Conservation (phyloP, 2,329 filamentous ascomycete genomes). For the Calonectria pauciramosa region DNA sequence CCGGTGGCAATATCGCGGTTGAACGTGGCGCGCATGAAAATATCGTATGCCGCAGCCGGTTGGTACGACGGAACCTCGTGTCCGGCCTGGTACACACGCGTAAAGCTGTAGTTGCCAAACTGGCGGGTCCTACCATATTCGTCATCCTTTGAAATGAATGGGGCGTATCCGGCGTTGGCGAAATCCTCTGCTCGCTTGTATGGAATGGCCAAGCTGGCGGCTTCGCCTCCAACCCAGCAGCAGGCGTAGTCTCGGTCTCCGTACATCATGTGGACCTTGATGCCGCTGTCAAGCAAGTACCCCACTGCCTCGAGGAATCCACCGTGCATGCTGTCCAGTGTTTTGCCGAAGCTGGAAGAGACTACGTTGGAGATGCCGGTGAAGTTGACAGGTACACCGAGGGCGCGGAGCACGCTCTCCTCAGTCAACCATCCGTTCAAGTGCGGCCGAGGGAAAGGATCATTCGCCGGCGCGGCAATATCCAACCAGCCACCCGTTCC, state of each 20-base stretch:
- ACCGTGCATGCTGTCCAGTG: conserved; percentile 70
- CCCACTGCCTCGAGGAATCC: conserved; percentile 65
- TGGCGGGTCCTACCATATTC: conserved; percentile 80
- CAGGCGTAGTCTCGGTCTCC: conserved; percentile 73
- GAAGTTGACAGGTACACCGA: conserved; percentile 74
- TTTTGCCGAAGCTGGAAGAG: conserved; percentile 69
- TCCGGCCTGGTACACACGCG: conserved; percentile 74
- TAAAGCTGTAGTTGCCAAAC: conserved; percentile 79
- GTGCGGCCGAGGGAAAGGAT: conserved; percentile 75
- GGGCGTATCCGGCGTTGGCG: conserved; percentile 75
- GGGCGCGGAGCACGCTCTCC: conserved; percentile 66
- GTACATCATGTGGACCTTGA: conserved; percentile 81
- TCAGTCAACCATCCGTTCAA: conserved; percentile 74
- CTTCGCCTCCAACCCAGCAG: conserved; percentile 79
- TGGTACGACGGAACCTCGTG: conserved; percentile 74
- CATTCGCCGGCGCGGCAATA: conserved; percentile 66
- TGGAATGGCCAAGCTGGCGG: conserved; percentile 74
- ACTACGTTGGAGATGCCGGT: conserved; percentile 59
- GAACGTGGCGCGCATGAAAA: conserved; percentile 71
- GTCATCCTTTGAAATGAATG: conserved; percentile 74
- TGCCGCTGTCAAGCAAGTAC: conserved; percentile 70
- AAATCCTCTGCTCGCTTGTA: conserved; percentile 62
- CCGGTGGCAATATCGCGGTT: conserved; percentile 69
- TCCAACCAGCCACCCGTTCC: conserved; percentile 69
- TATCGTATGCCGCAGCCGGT: conserved; percentile 67